Conservation (phyloP, 78 protist genomes). For the Mastigamoeba balamuthi region DNA sequence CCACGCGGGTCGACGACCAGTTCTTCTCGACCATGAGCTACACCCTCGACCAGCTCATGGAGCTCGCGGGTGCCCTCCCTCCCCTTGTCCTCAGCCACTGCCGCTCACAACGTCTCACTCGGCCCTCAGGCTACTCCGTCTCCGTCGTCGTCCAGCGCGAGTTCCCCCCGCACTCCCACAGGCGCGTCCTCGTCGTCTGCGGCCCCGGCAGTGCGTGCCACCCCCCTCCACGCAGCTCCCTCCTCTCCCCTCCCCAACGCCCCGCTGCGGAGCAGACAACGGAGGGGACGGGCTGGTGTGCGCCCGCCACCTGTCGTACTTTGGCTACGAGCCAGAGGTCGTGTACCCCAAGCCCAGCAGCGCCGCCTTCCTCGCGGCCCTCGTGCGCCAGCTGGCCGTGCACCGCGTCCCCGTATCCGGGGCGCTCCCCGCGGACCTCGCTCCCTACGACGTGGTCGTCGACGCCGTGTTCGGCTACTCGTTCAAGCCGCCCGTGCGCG, state of each 20-base stretch:
- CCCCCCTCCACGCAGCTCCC: background rate
- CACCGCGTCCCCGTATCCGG: background rate
- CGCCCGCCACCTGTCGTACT: conserved; percentile 70
- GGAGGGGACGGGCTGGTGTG: conserved; percentile 90
- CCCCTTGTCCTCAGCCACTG: background rate
- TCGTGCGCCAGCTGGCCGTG: background rate
- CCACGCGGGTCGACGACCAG: conserved; percentile 18
- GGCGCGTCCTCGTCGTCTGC: conserved; percentile 19
- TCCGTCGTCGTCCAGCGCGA: background rate
- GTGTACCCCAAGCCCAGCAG: conserved; percentile 20
- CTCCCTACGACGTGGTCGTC: conserved; percentile 37
- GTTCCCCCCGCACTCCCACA: background rate
- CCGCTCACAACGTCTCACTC: background rate
- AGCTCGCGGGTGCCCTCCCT: conserved; percentile 48
- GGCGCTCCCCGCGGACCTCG: background rate
- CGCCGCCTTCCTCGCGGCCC: background rate
- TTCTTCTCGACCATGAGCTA: conserved; percentile 8
- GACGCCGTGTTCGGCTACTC: conserved; percentile 82
- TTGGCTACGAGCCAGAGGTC: conserved; percentile 49
- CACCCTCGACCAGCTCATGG: conserved; percentile 63
- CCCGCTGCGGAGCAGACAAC: conserved; percentile 31
- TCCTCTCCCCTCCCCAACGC: background rate
- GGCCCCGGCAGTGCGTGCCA: conserved; percentile 34
- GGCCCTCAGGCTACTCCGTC: conserved; percentile 16
- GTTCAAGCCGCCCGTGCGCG: conserved; percentile 63